Base-by-base conservation (phyloP, 345 rosid genomes). In the Cardamine occulta region DNA sequence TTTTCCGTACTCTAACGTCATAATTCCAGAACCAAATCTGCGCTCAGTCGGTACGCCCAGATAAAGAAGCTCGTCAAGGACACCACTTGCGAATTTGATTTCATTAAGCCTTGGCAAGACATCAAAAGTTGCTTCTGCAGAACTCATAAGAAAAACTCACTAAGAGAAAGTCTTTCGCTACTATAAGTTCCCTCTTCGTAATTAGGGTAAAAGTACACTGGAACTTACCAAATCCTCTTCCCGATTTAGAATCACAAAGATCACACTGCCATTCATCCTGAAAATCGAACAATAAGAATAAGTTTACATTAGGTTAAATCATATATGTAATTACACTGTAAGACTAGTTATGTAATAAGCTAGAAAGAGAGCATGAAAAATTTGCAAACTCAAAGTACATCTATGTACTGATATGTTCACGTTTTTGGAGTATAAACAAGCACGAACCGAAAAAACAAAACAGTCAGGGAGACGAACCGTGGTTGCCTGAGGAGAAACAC, bases 221-320 rank as follows among this genome's bases (percentile, higher is more conserved):
- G 51, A 72, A 66, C 92, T 88, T 88, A 95, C 99, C 99, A 82
- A 95, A 95, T 59, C 99, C 99, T 85, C 91, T 92, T 77, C 99
- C 99, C 59, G 97, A 92, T 79, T 90, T 92, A 44, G 90, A 88
- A 17, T 87, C 86, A 76, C 97, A 95, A 61, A 95, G 87, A 60
- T 95, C 97, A 74, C 99, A 95, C 68, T 95, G 97, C 99, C 99
- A 92, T 26, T 84, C 93, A 82, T 95, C 99, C 97, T 95, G 84
- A 66, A 81, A 80, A 68, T 1, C 13, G 18, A 21, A 42, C 3
- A 65, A n/a, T 21, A 32, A 2, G 11, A 39, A 29, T 17, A 63
- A 7, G 39, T 10, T 48, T 1, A 23, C 28, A 48, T 17, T n/a
- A 21, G 4, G 24, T 47, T 21, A 47, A 9, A 44, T 42, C 57